phyloP scores from a whole-genome alignment of 441 rosid species.

The Erysimum pusillum region DNA sequence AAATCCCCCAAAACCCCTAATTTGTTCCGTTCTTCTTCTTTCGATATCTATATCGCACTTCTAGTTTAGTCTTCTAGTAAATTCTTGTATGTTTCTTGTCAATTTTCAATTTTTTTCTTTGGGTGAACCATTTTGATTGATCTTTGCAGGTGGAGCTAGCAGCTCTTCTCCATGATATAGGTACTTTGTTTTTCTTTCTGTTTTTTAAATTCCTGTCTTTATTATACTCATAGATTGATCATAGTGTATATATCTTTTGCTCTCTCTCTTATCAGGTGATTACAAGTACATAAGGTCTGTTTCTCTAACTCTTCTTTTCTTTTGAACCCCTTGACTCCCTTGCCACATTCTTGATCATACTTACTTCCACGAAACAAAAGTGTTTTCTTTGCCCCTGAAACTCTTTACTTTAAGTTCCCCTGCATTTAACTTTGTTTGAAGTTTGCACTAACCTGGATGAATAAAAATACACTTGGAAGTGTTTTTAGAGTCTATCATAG shows the following conservation, averaged over 20 bases:
- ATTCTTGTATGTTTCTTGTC: background rate
- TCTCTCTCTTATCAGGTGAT: conserved; percentile 65
- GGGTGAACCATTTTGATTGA: conserved; percentile 10
- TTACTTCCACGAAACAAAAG: background rate
- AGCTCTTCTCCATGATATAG: conserved; percentile 92
- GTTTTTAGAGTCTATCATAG: background rate
- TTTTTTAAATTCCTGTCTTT: background rate
- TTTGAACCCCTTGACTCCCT: background rate
- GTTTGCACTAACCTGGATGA: conserved; percentile 4
- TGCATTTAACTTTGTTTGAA: conserved; percentile 9
- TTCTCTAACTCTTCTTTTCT: conserved; percentile 8
- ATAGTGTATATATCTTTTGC: conserved; percentile 17
- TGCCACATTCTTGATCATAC: conserved; percentile 21
- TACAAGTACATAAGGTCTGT: conserved; percentile 83
- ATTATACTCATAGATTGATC: background rate
- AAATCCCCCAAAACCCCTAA: background rate
- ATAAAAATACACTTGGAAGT: background rate
- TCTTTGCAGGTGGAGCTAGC: conserved; percentile 80
- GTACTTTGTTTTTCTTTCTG: conserved; percentile 37
- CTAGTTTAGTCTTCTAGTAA: background rate
- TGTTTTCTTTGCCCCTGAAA: conserved; percentile 2
- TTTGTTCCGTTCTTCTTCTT: background rate
- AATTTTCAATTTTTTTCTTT: background rate
- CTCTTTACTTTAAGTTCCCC: conserved; percentile 9
- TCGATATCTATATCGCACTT: background rate